These are phyloP conservation scores for Penicillium concentricum DNA, from an alignment of 2,329 filamentous ascomycete genomes.

Conservation along the genomic window DNA sequence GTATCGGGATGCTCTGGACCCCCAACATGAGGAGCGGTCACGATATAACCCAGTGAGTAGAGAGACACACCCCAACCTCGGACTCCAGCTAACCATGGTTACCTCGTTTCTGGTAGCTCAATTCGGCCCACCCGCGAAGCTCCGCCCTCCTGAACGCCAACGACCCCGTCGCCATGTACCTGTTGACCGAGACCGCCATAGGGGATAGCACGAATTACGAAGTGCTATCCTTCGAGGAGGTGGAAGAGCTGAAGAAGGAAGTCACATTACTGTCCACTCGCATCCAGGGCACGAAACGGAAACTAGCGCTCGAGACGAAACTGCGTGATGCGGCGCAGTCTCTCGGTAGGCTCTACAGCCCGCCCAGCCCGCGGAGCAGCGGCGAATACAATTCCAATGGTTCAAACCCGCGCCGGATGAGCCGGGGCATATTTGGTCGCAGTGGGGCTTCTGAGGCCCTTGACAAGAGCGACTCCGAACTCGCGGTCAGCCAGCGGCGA, in stretches of 20 bases:
- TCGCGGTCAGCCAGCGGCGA: constrained; percentile 70
- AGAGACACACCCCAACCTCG: not conserved
- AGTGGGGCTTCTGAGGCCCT: constrained; percentile 38
- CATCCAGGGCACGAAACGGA: constrained; percentile 78
- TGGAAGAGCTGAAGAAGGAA: constrained; percentile 89
- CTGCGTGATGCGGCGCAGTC: constrained; percentile 90
- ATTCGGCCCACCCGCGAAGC: constrained; percentile 41
- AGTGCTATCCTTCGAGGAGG: constrained; percentile 85
- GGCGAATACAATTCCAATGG: constrained; percentile 36
- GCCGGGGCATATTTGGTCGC: constrained; percentile 51
- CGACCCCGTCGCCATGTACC: constrained; percentile 75
- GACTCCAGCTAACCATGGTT: constrained; percentile 14
- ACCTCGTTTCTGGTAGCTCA: constrained; percentile 55
- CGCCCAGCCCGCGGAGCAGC: constrained; percentile 56
- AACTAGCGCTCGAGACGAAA: constrained; percentile 86
- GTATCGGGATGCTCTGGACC: constrained; percentile 58
- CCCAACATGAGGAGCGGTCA: constrained; percentile 55
- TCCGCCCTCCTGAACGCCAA: constrained; percentile 44
- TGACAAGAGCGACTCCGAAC: constrained; percentile 68
- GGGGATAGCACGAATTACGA: constrained; percentile 82
- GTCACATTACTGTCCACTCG: constrained; percentile 68
- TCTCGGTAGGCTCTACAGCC: constrained; percentile 74
- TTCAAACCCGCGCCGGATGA: constrained; percentile 48
- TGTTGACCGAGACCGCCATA: constrained; percentile 90
- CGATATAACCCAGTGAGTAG: constrained; percentile 58